Conservation (phyloP, 2,329 filamentous ascomycete species). For the Nigrospora sphaerica region DNA sequence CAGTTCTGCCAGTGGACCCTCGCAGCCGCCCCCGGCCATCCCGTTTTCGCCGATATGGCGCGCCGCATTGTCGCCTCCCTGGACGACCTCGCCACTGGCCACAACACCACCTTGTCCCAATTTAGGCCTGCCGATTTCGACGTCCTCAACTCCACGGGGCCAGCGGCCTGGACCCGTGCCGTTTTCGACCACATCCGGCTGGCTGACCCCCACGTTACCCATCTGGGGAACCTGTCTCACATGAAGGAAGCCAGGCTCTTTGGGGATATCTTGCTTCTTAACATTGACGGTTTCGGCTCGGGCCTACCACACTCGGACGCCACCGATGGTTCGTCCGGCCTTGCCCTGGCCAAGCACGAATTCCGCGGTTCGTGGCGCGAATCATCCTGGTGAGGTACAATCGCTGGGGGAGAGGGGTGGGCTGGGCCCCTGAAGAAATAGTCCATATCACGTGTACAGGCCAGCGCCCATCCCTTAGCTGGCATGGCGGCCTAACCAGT, state of each 20-base stretch:
- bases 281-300: not conserved
- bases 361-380: not conserved
- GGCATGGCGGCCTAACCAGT: no score
- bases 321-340: not conserved
- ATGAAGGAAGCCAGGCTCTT: not conserved
- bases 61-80: not conserved
- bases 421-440: no score
- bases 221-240: not conserved
- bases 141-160: constrained; percentile 7
- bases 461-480: no score
- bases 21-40: constrained; percentile 4
- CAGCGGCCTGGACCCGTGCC: constrained; percentile 7
- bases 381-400: not conserved
- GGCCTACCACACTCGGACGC: not conserved
- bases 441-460: no score
- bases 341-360: not conserved
- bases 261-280: not conserved
- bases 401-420: no score
- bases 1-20: constrained; percentile 9
- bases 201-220: not conserved
- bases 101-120: not conserved
- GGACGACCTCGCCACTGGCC: not conserved
- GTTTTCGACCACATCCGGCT: constrained; percentile 2
- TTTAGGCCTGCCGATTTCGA: not conserved
- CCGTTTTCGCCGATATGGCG: constrained; percentile 1